Percentiles rank a stretch among this genome's conserved stretches.
These are phyloP conservation scores for Paracorniculantispora psalliotae DNA, from an alignment of 2,329 filamentous ascomycete species.

Conservation along the genomic window DNA sequence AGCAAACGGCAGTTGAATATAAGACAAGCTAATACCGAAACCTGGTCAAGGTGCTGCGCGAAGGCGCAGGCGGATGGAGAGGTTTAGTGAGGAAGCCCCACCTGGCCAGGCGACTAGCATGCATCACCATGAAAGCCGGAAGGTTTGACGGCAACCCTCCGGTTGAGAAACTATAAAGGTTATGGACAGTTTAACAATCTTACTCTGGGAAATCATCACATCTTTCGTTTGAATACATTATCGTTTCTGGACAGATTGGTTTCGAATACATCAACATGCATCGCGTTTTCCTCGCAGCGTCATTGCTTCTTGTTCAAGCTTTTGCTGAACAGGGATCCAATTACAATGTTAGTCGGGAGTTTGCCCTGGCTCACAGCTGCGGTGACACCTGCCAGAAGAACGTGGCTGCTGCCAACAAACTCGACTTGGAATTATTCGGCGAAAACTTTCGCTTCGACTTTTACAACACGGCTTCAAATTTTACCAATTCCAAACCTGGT, in stretches of 20 bases:
- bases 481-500: slow-evolving; percentile 11
- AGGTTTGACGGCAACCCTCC: neutral
- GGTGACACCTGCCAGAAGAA: slow-evolving; percentile 5
- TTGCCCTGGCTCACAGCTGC: slow-evolving; percentile 9
- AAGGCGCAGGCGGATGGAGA: too few species aligned
- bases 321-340: slow-evolving; percentile 1
- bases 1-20: neutral
- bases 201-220: neutral
- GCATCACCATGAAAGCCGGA: neutral
- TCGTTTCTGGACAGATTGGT: too few species aligned
- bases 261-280: neutral
- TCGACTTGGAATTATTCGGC: neutral
- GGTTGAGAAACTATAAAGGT: neutral
- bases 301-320: neutral
- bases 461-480: slow-evolving; percentile 14
- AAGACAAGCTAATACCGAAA: neutral
- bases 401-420: neutral
- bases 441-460: slow-evolving; percentile 10
- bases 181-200: neutral
- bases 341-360: slow-evolving; percentile 1
- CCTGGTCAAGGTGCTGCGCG: too few species aligned
- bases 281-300: neutral
- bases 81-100: too few species aligned
- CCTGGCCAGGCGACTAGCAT: too few species aligned
- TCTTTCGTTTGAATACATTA: neutral